These are phyloP conservation scores for Crucibulum laeve DNA, from an alignment of 768 basidiomycete species.

Conservation along the genomic window DNA sequence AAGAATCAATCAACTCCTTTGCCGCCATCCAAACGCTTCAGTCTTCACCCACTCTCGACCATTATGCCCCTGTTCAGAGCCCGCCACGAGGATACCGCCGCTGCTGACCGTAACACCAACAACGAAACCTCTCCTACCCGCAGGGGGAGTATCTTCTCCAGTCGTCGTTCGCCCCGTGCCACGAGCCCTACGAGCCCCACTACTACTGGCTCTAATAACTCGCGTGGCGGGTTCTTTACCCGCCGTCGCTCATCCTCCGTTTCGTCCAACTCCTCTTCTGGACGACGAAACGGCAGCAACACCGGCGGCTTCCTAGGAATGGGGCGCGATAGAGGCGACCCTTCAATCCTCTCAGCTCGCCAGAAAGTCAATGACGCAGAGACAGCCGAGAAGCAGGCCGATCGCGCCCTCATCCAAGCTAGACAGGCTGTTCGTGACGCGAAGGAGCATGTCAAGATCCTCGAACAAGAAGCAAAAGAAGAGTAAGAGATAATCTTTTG, in stretches of 20 bases:
- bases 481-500: conserved; percentile 36
- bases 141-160: conserved; percentile 21
- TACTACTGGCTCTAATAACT: conserved; percentile 4
- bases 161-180: conserved; percentile 16
- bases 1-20: background rate
- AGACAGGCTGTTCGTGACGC: conserved; percentile 43
- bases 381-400: conserved; percentile 45
- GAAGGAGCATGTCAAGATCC: conserved; percentile 37
- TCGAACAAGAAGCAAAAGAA: conserved; percentile 49
- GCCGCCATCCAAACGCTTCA: background rate
- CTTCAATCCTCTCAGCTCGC: conserved; percentile 41
- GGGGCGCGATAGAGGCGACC: conserved; percentile 29
- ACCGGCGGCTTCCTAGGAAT: conserved; percentile 21
- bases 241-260: conserved; percentile 14
- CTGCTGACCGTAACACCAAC: conserved; percentile 2
- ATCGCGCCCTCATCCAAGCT: conserved; percentile 43
- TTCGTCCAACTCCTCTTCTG: conserved; percentile 5
- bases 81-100: conserved; percentile 3
- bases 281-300: conserved; percentile 7
- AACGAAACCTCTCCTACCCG: conserved; percentile 14
- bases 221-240: conserved; percentile 16
- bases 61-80: conserved; percentile 20
- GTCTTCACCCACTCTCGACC: conserved; percentile 1
- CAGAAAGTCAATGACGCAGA: conserved; percentile 48
- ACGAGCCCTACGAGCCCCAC: too few species aligned